Evolutionary conservation across 2,329 filamentous ascomycete genomes (phyloP), one percentile per base, ranked within the genome.

Genomic region (Neospermospora avenae): DNA sequence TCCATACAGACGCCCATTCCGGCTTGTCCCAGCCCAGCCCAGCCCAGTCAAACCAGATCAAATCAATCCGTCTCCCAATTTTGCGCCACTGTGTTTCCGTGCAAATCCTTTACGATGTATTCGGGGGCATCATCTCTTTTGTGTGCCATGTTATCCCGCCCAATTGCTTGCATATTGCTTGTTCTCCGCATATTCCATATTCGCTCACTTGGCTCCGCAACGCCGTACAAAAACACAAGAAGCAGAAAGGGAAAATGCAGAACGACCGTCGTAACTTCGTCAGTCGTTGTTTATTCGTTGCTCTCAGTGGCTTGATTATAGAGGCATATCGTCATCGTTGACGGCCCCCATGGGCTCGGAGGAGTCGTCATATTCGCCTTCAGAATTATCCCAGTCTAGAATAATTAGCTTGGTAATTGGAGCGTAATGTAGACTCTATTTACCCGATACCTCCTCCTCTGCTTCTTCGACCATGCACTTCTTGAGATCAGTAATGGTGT

Each of bases 321-420:
- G 45, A 37, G 34, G 42, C 41, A 59, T 55, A 4, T 56, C 45
- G 20, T 51, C 48, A 25, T 53, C 56, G 35, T 55, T 75, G 56
- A 82, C 70, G 63, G 78, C 78, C 59, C 83, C 82, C 69, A 82
- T 76, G 59, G 77, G 78, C 34, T 84, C 82, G 6, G 82, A 85
- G 51, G 82, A 84, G 48, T 72, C 79, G 66, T 72, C 79, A 66
- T 72, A 71, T 24, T 70, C 70, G 3, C 61, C 70, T 42, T 73
- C 71, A 16, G 71, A 72, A 18, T 63, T 68, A n/a, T 69, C 70
- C 71, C 71, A 73, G 45, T 72, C 71, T 73, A 16, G 18, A 51
- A 64, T 57, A 20, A 7, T 49, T 54, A 42, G 46, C 37, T 22
- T 41, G n/a, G 18, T 11, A n/a, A 31, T 39, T 24, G 6, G 44